phyloP scores from a whole-genome alignment of 305 asterid genomes.

The Fraxinus platypoda region DNA sequence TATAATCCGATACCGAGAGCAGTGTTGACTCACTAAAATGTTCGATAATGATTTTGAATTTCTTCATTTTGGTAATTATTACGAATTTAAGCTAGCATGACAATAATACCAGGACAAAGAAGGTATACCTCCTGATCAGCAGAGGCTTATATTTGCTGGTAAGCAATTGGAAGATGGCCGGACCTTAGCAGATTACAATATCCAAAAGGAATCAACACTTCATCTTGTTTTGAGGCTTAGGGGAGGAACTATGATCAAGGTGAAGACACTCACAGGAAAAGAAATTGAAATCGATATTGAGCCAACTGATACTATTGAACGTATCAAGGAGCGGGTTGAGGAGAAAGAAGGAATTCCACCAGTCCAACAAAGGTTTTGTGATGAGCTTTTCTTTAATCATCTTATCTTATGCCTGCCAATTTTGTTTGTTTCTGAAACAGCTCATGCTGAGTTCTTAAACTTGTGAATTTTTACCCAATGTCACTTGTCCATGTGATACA shows the following conservation, averaged over 20 bases:
- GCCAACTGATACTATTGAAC: slow-evolving; percentile 75
- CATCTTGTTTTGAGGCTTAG: slow-evolving; percentile 77
- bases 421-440: background rate
- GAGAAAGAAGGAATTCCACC: slow-evolving; percentile 93
- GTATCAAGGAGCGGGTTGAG: slow-evolving; percentile 81
- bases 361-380: slow-evolving; percentile 65
- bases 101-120: slow-evolving; percentile 60
- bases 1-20: background rate
- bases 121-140: slow-evolving; percentile 86
- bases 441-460: background rate
- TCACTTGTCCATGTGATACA: background rate
- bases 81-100: background rate
- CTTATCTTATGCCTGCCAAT: background rate
- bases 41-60: background rate
- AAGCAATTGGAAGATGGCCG: slow-evolving; percentile 86
- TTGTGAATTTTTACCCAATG: background rate
- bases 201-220: slow-evolving; percentile 77
- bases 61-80: background rate
- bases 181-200: slow-evolving; percentile 73
- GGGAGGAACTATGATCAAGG: slow-evolving; percentile 95
- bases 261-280: slow-evolving; percentile 81
- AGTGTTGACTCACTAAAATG: background rate
- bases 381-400: background rate
- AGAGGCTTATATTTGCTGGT: slow-evolving; percentile 76
- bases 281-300: slow-evolving; percentile 83